Percentiles rank a stretch among this genome's conserved stretches.
Evolutionary conservation across 805 yeast genomes (phyloP).

Genomic region (Saccharomycopsis olivae): DNA sequence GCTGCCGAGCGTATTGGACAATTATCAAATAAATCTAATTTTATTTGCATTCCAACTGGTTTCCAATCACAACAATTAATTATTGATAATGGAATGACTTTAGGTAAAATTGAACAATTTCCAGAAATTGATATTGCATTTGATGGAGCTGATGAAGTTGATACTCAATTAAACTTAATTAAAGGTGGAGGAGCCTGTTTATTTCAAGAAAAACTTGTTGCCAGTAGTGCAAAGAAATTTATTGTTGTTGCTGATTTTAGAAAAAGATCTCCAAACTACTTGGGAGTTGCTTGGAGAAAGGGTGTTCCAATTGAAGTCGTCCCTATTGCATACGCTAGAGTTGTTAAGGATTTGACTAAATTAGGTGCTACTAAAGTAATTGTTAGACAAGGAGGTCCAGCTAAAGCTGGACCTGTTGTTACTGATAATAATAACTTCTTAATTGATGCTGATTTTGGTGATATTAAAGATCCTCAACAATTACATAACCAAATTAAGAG

Average conservation of each 20-base stretch:
- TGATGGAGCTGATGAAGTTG: constrained; percentile 98
- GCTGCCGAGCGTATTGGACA: constrained; percentile 92
- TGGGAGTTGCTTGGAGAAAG: constrained; percentile 77
- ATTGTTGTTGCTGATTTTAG: constrained; percentile 88
- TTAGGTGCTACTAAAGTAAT: constrained; percentile 51
- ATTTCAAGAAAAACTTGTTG: constrained; percentile 92
- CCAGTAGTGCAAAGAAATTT: constrained; percentile 64
- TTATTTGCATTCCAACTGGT: constrained; percentile 90
- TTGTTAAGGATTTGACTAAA: constrained; percentile 45
- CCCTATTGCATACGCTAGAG: constrained; percentile 76
- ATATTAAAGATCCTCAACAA: constrained; percentile 37
- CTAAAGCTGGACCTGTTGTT: constrained; percentile 94
- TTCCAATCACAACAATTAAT: constrained; percentile 88
- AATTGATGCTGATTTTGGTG: constrained; percentile 88
- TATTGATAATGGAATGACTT: constrained; percentile 62
- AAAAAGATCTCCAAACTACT: constrained; percentile 53
- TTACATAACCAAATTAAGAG: constrained; percentile 60
- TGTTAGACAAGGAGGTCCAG: constrained; percentile 77
- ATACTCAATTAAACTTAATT: constrained; percentile 66
- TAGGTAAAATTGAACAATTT: constrained; percentile 77
- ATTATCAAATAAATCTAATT: constrained; percentile 36
- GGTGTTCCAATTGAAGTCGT: constrained; percentile 96
- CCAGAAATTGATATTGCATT: constrained; percentile 84
- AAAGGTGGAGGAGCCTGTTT: constrained; percentile 99
- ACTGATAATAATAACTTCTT: constrained; percentile 93